Evolutionary conservation across 1,139 yeast genomes (phyloP), one percentile per base, ranked within the genome.

Genomic region (Pichia sp.): DNA sequence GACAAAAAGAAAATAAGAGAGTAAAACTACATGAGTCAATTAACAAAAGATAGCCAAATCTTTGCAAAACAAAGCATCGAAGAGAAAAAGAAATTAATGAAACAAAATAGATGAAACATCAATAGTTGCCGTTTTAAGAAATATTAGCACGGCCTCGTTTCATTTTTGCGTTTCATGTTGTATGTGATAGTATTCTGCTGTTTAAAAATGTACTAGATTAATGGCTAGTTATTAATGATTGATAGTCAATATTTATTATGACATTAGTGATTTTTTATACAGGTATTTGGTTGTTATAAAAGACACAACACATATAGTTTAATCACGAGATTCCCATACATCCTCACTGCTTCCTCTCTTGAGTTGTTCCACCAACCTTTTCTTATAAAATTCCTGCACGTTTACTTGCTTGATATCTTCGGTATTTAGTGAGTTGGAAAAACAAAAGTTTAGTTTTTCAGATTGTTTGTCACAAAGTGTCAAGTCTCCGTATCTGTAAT

Each of bases 401-500:
- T 75, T 77, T 48, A 69, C 61, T 54, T 79, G 72, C 56, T 76
- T 76, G 53, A 72, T 77, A 44, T 80, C 76, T 50, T 79, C 80
- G 48, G 73, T 62, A 31, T 71, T 69, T 31, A 79, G 70, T 44
- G 78, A 78, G 66, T 87, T 78, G 52, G 75, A 73, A 43, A 91
- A 63, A 57, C 98, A 91, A 69, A 91, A 90, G 77, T 87, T 84
- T 61, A 90, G 74, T 71, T 89, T 89, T 43, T 79, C 80, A 56
- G 88, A 74, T 62, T 87, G 87, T 51, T 76, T 77, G 44, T 75
- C 76, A 69, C 98, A 91, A 54, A 79, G 72, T 52, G 84, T 81
- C 62, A 88, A 77, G 45, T 83, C 79, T 4, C 97, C 97, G 63
- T 83, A 85, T 50, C 97, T 71, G 65, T 91, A 91, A 63, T 87